These are phyloP conservation scores for Cetraspora pellucida DNA, from an alignment of 192 early-diverging fungal genomes.

Conservation along the genomic window DNA sequence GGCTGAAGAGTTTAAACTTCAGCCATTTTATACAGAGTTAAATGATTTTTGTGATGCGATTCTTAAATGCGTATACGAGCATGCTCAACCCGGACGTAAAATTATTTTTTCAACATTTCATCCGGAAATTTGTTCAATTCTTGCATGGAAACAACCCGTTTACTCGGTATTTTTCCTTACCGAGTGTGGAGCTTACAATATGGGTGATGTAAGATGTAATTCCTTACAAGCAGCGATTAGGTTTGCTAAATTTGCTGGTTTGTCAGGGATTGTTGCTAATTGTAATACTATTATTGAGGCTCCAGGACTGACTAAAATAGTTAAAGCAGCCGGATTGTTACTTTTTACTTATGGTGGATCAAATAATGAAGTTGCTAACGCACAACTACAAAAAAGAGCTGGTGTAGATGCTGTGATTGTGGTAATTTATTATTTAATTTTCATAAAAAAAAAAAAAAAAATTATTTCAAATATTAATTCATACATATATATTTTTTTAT, in stretches of 20 bases:
- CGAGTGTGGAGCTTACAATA: slow-evolving; percentile 71
- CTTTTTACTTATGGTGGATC: slow-evolving; percentile 83
- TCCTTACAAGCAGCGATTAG: slow-evolving; percentile 76
- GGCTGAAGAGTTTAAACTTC: slow-evolving; percentile 74
- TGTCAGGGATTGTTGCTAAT: slow-evolving; percentile 81
- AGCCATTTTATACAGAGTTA: slow-evolving; percentile 67
- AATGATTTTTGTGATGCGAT: slow-evolving; percentile 88
- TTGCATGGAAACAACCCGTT: slow-evolving; percentile 83
- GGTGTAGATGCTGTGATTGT: slow-evolving; percentile 90
- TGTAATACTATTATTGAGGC: slow-evolving; percentile 75
- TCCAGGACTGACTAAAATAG: slow-evolving; percentile 67
- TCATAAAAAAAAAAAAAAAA: too few species aligned
- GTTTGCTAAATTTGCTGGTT: slow-evolving; percentile 70
- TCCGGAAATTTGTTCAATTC: slow-evolving; percentile 81
- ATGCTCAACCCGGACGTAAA: slow-evolving; percentile 54
- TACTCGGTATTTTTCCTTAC: slow-evolving; percentile 94
- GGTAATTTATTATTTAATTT: slow-evolving; percentile 23
- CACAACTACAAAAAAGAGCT: slow-evolving; percentile 69
- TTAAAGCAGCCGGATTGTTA: slow-evolving; percentile 69
- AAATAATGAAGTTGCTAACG: slow-evolving; percentile 76
- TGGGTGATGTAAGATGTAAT: slow-evolving; percentile 82
- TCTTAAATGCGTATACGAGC: slow-evolving; percentile 72
- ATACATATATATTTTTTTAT: too few species aligned
- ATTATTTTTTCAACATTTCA: slow-evolving; percentile 95
- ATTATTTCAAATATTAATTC: too few species aligned